A percentile compares a stretch with the other conserved stretches of the same genome.
Conservation (phyloP, 306 rosid species). For the Argentina anserina region DNA sequence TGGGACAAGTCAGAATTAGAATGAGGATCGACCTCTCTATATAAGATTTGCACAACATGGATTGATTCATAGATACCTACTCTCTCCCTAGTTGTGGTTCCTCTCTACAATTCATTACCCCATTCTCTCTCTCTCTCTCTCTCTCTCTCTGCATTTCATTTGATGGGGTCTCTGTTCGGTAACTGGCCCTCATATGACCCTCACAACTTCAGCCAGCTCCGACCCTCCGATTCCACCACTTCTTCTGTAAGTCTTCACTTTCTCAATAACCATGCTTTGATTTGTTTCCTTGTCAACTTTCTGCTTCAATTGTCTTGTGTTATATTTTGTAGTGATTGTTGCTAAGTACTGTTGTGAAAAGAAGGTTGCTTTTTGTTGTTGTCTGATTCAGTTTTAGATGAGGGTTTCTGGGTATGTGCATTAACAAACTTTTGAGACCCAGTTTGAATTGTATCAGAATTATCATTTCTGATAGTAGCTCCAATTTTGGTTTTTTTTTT, state of each 20-base stretch:
- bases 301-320: background rate
- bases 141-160: conserved; percentile 7
- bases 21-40: background rate
- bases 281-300: conserved; percentile 8
- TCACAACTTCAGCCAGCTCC: conserved; percentile 91
- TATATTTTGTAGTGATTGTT: background rate
- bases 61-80: background rate
- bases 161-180: conserved; percentile 78
- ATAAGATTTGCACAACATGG: background rate
- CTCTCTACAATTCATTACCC: conserved; percentile 13
- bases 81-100: background rate
- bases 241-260: conserved; percentile 65
- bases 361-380: background rate
- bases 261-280: conserved; percentile 9
- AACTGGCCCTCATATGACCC: conserved; percentile 90
- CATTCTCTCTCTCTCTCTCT: background rate
- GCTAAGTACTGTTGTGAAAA: conserved; percentile 7
- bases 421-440: background rate
- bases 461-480: background rate
- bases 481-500: background rate
- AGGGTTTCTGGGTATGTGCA: conserved; percentile 15
- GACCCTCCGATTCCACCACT: conserved; percentile 78
- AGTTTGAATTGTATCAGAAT: background rate
- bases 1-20: background rate
- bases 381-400: background rate